phyloP scores from a whole-genome alignment of 768 basidiomycete species.

The Boletus sp. region DNA sequence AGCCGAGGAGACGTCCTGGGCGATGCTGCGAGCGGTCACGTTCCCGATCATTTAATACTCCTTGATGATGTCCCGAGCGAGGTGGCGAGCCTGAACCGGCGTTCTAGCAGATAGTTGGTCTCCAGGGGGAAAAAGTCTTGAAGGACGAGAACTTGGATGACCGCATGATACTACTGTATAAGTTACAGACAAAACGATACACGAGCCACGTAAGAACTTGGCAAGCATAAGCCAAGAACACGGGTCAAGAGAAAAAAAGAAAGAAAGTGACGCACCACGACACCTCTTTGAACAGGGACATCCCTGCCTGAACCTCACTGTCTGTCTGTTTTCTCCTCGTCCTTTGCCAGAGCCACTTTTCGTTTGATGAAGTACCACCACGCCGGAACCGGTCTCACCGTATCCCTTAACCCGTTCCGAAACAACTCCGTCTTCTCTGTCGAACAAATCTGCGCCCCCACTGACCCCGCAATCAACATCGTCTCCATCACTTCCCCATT shows the following conservation, averaged over 20 bases:
- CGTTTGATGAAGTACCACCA: slow-evolving; percentile 32
- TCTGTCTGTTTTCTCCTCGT: neutral
- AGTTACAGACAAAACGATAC: neutral
- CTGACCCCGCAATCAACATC: slow-evolving; percentile 29
- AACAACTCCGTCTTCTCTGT: slow-evolving; percentile 30
- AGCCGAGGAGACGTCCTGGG: too few species aligned
- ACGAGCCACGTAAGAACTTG: neutral
- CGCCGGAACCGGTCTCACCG: slow-evolving; percentile 27
- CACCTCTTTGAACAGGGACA: neutral
- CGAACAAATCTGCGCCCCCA: slow-evolving; percentile 29
- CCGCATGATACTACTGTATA: too few species aligned
- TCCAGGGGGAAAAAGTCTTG: neutral
- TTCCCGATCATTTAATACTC: too few species aligned
- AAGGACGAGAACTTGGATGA: neutral
- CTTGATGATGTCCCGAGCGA: neutral
- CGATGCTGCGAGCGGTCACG: too few species aligned
- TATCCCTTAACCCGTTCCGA: slow-evolving; percentile 31
- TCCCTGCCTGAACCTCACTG: neutral
- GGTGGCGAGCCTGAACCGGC: neutral
- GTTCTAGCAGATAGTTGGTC: neutral
- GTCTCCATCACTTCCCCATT: slow-evolving; percentile 24
- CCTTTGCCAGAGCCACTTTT: neutral
- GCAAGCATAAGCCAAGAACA: neutral
- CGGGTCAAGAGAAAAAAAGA: neutral
- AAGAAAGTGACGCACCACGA: neutral